phyloP scores from a whole-genome alignment of 176 grass and related monocot genomes.

The Phyllostachys edulis region DNA sequence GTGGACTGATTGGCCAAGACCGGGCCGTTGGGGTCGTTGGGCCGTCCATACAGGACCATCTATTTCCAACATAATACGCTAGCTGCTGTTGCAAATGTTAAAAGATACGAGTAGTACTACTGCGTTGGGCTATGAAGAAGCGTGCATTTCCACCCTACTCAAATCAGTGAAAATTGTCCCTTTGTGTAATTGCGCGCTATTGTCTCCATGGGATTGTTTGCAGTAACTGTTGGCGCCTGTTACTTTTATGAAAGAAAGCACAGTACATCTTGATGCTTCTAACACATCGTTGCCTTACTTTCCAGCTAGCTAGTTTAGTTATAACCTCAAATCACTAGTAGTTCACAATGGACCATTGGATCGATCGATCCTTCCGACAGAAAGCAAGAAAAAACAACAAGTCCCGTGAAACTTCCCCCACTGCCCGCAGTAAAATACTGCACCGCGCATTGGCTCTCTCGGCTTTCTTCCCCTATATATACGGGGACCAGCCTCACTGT shows the following conservation, averaged over 20 bases:
- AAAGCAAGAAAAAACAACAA: conserved; percentile 10
- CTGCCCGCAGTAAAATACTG: neutral
- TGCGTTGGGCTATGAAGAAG: no score
- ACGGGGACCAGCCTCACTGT: conserved; percentile 4
- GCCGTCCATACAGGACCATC: no score
- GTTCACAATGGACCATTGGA: neutral
- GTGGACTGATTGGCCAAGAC: no score
- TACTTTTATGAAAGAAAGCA: no score
- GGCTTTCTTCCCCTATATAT: conserved; percentile 16
- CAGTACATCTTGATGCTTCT: neutral
- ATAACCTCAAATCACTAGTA: neutral
- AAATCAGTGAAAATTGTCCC: neutral
- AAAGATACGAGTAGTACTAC: neutral
- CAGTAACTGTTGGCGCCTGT: neutral
- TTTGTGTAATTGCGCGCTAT: neutral
- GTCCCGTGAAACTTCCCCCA: conserved; percentile 21
- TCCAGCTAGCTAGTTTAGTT: no score
- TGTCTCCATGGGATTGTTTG: neutral
- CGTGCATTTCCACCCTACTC: neutral
- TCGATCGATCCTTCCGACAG: neutral
- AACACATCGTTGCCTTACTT: neutral
- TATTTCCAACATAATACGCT: no score
- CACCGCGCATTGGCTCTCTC: neutral
- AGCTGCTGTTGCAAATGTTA: neutral
- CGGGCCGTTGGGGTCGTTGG: no score